phyloP scores from a whole-genome alignment of 2,329 filamentous ascomycete species.

The Cladosporium sp. region DNA sequence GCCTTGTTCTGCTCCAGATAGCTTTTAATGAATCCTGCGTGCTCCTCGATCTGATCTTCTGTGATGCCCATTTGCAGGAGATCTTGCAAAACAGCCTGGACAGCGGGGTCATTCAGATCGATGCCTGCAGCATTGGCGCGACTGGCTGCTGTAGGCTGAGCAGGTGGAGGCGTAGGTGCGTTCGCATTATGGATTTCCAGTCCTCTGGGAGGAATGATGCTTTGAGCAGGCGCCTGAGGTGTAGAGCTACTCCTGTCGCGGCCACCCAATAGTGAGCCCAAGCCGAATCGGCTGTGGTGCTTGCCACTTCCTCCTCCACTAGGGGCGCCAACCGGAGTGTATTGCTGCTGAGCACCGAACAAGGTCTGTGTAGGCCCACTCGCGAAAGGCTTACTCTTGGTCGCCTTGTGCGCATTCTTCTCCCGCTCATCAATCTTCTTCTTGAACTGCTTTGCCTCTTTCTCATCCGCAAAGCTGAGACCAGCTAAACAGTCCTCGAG shows the following conservation, averaged over 20 bases:
- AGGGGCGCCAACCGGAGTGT: conserved; percentile 28
- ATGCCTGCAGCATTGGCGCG: conserved; percentile 47
- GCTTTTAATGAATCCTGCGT: conserved; percentile 67
- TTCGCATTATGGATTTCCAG: conserved; percentile 40
- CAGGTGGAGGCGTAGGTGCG: conserved; percentile 31
- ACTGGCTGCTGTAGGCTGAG: conserved; percentile 23
- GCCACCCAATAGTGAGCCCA: conserved; percentile 50
- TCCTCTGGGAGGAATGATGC: conserved; percentile 52
- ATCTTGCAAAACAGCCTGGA: conserved; percentile 62
- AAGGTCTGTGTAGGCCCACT: conserved; percentile 39
- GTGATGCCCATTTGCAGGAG: conserved; percentile 66
- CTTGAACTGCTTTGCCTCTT: conserved; percentile 93
- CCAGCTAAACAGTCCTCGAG: conserved; percentile 88
- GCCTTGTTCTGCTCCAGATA: conserved; percentile 66
- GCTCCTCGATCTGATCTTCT: conserved; percentile 66
- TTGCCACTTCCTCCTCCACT: conserved; percentile 35
- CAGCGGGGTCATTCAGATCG: conserved; percentile 63
- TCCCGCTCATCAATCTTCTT: conserved; percentile 97
- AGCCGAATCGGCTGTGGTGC: conserved; percentile 52
- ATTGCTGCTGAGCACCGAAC: conserved; percentile 32
- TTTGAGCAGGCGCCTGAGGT: conserved; percentile 44
- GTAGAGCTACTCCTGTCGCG: conserved; percentile 50
- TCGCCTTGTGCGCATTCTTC: conserved; percentile 91
- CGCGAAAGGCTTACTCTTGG: conserved; percentile 72
- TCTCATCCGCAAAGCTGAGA: conserved; percentile 92